Conservation (phyloP, 2,329 filamentous ascomycete species). For the Leptographium galeiforme region DNA sequence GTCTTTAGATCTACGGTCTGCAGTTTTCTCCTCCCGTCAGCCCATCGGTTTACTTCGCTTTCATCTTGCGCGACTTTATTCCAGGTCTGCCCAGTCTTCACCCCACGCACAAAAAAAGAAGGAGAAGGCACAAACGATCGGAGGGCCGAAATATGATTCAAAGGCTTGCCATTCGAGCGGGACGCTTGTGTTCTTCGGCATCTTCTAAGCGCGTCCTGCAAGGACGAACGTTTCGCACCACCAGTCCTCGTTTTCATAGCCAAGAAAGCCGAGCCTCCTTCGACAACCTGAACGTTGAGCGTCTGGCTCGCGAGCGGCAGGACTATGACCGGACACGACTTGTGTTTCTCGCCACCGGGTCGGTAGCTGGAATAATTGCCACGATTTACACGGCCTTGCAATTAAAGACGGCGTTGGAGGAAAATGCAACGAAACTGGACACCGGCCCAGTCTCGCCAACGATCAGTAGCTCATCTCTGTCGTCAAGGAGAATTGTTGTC, state of each 20-base stretch:
- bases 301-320: constrained; percentile 29
- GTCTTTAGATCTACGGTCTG: not conserved
- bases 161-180: constrained; percentile 14
- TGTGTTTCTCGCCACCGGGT: constrained; percentile 37
- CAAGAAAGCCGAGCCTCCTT: constrained; percentile 14
- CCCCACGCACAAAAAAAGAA: not conserved
- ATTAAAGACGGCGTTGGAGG: constrained; percentile 26
- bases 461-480: not conserved
- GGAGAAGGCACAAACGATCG: not conserved
- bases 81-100: not conserved
- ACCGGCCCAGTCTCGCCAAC: constrained; percentile 21
- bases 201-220: not conserved
- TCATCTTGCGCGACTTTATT: not conserved
- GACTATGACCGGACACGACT: constrained; percentile 38
- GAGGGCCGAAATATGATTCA: constrained; percentile 15
- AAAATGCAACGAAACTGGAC: constrained; percentile 23
- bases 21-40: not conserved
- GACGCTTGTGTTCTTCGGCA: constrained; percentile 6
- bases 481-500: constrained; percentile 35
- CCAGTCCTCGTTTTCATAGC: not conserved
- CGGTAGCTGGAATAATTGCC: constrained; percentile 34
- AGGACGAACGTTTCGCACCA: not conserved
- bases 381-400: constrained; percentile 39
- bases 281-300: constrained; percentile 36
- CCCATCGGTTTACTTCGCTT: not conserved